These are phyloP conservation scores for Ceratobasidium sp. DNA, from an alignment of 1,284 basidiomycete species.

Conservation along the genomic window DNA sequence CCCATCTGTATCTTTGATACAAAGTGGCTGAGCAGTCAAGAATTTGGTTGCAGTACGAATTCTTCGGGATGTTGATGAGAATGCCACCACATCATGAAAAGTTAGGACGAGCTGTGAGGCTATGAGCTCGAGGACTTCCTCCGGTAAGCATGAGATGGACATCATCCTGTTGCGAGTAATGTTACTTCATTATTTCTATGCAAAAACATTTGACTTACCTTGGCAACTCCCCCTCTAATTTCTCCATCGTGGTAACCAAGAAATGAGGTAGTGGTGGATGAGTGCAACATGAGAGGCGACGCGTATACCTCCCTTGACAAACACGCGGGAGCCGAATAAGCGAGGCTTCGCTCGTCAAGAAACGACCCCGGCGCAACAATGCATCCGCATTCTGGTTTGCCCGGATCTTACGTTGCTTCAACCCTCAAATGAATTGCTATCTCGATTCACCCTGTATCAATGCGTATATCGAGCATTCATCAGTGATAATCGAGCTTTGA, in stretches of 20 bases:
- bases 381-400: neutral
- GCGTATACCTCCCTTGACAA: conserved; percentile 12
- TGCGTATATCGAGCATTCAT: conserved; percentile 14
- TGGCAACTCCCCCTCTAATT: no score
- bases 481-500: neutral
- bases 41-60: conserved; percentile 19
- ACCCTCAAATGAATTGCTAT: conserved; percentile 13
- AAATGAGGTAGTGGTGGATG: neutral
- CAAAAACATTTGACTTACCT: no score
- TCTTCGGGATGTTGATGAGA: conserved; percentile 30
- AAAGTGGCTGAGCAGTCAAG: neutral
- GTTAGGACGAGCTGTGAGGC: conserved; percentile 24
- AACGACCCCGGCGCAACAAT: neutral
- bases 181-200: neutral
- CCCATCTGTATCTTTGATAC: neutral
- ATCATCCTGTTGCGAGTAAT: neutral
- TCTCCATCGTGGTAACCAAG: no score
- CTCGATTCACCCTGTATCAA: neutral
- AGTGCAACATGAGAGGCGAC: neutral
- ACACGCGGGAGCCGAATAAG: conserved; percentile 18
- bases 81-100: conserved; percentile 29
- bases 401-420: neutral
- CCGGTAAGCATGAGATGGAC: conserved; percentile 11
- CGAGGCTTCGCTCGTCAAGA: neutral
- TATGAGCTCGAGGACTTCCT: conserved; percentile 38